A percentile compares a stretch with the other conserved stretches of the same genome.
Evolutionary conservation across 2,329 filamentous ascomycete genomes (phyloP).

Genomic region (Alternaria infectoria): DNA sequence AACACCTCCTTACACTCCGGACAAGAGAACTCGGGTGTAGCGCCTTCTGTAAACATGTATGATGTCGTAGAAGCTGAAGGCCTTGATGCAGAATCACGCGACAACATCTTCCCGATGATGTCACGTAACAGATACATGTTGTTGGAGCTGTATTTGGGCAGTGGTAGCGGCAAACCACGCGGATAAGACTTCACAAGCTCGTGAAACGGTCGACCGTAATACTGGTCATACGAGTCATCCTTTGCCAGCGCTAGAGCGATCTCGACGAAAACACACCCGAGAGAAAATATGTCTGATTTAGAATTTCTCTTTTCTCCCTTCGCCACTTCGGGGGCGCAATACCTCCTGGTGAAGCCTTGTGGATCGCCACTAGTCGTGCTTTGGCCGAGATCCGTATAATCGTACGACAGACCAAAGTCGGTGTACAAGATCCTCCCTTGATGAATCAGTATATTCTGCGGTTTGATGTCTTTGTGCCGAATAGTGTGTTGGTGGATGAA

Average conservation of each 20-base stretch:
- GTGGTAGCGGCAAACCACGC: no score
- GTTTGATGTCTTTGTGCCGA: slow-evolving; percentile 29
- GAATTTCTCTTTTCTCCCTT: neutral
- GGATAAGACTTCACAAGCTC: no score
- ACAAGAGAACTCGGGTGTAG: no score
- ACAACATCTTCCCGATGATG: no score
- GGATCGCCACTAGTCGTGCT: neutral
- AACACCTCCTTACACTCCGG: no score
- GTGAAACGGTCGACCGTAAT: no score
- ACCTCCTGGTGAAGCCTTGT: neutral
- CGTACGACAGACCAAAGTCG: slow-evolving; percentile 24
- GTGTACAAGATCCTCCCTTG: slow-evolving; percentile 18
- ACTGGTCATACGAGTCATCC: no score
- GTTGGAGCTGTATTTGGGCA: no score
- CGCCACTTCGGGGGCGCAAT: neutral
- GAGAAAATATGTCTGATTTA: neutral
- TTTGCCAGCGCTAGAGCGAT: neutral
- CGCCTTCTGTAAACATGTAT: no score
- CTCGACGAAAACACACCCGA: neutral
- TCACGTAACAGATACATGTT: no score
- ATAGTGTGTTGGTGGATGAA: slow-evolving; percentile 20
- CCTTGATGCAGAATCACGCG: no score
- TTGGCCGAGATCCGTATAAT: slow-evolving; percentile 2
- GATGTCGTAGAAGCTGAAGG: no score
- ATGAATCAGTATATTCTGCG: slow-evolving; percentile 25